Conservation (phyloP, 1,284 basidiomycete species). For the Trichosporon inkin region DNA sequence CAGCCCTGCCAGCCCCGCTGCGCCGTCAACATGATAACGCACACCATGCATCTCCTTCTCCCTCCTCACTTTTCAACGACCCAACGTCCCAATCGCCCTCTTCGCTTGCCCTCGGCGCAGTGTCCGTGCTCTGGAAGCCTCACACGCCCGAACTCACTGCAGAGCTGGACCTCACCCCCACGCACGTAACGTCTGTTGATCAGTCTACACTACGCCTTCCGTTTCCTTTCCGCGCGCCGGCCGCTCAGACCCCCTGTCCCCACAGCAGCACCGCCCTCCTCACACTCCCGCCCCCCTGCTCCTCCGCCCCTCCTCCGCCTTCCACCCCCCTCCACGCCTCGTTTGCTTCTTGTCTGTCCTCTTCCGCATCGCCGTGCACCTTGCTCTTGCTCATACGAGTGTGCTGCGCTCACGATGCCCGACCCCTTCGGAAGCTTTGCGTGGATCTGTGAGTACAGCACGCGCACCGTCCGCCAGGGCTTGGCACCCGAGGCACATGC, state of each 20-base stretch:
- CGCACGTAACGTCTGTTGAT: not conserved
- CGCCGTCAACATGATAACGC: too few species aligned
- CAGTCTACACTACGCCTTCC: not conserved
- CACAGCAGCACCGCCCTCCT: conserved; percentile 4
- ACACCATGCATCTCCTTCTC: not conserved
- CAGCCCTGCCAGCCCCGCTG: too few species aligned
- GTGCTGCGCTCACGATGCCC: not conserved
- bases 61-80: conserved; percentile 6
- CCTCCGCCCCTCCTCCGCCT: not conserved
- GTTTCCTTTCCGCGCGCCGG: not conserved
- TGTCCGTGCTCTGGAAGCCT: conserved; percentile 6
- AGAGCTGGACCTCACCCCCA: not conserved
- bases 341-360: not conserved
- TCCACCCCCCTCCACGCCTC: not conserved
- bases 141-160: not conserved
- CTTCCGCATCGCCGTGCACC: too few species aligned
- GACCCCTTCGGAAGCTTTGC: conserved; percentile 7
- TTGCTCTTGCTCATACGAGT: too few species aligned
- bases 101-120: not conserved
- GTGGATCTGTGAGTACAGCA: conserved; percentile 7
- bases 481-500: too few species aligned
- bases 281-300: not conserved
- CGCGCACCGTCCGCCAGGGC: too few species aligned
- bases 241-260: conserved; percentile 9
- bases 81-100: not conserved